Percentiles rank a stretch among this genome's conserved stretches.
Evolutionary conservation across 805 yeast species (phyloP).

Genomic region (Yarrowia osloensis): DNA sequence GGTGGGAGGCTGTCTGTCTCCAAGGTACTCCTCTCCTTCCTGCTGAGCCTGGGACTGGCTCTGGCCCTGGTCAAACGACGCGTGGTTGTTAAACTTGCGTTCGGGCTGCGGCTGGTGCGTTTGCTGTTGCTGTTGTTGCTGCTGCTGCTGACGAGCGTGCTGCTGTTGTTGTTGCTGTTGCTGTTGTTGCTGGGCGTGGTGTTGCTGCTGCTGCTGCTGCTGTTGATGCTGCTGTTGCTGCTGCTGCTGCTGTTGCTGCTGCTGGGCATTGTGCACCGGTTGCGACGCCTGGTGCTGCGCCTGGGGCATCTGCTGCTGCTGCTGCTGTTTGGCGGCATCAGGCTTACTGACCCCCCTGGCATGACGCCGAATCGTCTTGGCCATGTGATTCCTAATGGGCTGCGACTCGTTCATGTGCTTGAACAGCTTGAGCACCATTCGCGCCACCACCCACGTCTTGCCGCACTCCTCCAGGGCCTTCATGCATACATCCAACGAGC

Average conservation of each 20-base stretch:
- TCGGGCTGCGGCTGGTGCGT: constrained; percentile 1
- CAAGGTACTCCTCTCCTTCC: constrained; percentile 1
- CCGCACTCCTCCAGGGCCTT: constrained; percentile 47
- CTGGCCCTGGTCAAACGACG: neutral
- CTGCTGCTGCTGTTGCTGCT: neutral
- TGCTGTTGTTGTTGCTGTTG: neutral
- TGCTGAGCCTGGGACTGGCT: neutral
- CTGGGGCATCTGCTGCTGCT: constrained; percentile 7
- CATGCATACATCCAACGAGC: constrained; percentile 43
- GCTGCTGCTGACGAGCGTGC: neutral
- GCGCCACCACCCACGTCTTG: constrained; percentile 56
- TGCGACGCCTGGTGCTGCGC: neutral
- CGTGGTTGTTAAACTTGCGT: constrained; percentile 13
- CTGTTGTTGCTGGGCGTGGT: neutral
- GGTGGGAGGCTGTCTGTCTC: constrained; percentile 1
- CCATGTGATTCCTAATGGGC: constrained; percentile 27
- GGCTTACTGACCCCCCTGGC: neutral
- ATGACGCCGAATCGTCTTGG: constrained; percentile 20
- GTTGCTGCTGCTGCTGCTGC: neutral
- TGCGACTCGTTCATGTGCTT: constrained; percentile 43
- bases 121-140: constrained; percentile 1
- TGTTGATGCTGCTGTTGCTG: neutral
- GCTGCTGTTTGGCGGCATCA: neutral
- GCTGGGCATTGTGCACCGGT: neutral
- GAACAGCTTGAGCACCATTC: constrained; percentile 55